Percentiles rank a stretch among this genome's conserved stretches.
phyloP scores from a whole-genome alignment of 2,329 filamentous ascomycete genomes.

The Verticillium zaregamsianum region DNA sequence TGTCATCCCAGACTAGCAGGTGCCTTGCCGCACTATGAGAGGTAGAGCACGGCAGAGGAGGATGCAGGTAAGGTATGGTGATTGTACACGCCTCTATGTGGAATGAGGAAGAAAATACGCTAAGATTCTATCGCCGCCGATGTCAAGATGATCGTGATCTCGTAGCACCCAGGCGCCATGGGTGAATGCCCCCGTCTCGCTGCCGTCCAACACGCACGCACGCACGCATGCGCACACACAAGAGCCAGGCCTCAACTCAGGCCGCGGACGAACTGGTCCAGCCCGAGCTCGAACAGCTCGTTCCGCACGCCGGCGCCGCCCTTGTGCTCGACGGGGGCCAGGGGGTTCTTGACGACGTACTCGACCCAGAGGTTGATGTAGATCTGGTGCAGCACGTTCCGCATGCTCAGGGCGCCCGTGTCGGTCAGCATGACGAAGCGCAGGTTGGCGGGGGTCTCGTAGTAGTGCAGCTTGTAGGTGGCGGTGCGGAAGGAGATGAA shows the following conservation, averaged over 20 bases:
- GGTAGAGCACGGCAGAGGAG: too few species aligned
- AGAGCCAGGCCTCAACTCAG: constrained; percentile 41
- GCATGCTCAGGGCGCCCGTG: constrained; percentile 81
- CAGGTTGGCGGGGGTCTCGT: constrained; percentile 93
- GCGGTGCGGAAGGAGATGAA: constrained; percentile 92
- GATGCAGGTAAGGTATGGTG: too few species aligned
- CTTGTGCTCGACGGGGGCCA: constrained; percentile 65
- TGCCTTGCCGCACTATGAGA: too few species aligned
- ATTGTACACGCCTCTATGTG: background rate
- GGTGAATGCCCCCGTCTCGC: background rate
- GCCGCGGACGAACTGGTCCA: constrained; percentile 74
- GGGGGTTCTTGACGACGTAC: constrained; percentile 73
- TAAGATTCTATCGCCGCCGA: background rate
- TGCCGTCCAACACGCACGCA: too few species aligned
- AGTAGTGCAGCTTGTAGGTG: constrained; percentile 98
- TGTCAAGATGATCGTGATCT: background rate
- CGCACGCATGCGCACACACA: background rate
- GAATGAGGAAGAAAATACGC: background rate
- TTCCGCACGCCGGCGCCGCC: constrained; percentile 66
- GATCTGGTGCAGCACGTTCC: constrained; percentile 93
- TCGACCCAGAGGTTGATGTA: constrained; percentile 98
- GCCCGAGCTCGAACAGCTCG: constrained; percentile 65
- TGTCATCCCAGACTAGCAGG: too few species aligned
- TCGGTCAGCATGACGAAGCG: constrained; percentile 98
- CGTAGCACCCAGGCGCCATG: background rate